Evolutionary conservation across 306 rosid species (phyloP).

Genomic region (Chamaecrista fasciculata): DNA sequence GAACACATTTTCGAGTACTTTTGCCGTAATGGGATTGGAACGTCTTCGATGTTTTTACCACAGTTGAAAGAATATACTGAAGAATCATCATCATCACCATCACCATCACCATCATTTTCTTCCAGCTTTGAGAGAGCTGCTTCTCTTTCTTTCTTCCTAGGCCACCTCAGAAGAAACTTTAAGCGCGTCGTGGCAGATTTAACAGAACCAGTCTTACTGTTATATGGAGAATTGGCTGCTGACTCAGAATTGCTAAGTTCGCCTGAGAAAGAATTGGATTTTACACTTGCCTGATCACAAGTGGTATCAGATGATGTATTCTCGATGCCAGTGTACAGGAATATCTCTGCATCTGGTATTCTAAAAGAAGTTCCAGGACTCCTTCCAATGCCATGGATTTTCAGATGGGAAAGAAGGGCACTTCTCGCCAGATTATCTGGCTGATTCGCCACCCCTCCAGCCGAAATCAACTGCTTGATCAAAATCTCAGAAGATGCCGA

Average conservation of each 20-base stretch:
- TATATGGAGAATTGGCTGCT: constrained; percentile 37
- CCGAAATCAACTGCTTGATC: constrained; percentile 62
- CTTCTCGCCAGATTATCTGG: constrained; percentile 44
- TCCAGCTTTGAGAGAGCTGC: constrained; percentile 27
- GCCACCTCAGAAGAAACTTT: constrained; percentile 69
- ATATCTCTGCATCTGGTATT: constrained; percentile 90
- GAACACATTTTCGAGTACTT: constrained; percentile 49
- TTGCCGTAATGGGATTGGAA: constrained; percentile 63
- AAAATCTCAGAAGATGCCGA: constrained; percentile 72
- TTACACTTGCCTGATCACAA: constrained; percentile 41
- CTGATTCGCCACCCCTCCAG: constrained; percentile 63
- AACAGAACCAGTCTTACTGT: constrained; percentile 45
- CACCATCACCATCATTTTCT: constrained; percentile 32
- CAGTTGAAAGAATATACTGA: constrained; percentile 40
- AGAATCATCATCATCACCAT: constrained; percentile 30
- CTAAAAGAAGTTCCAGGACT: constrained; percentile 90
- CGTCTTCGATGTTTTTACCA: constrained; percentile 39
- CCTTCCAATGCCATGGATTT: constrained; percentile 54
- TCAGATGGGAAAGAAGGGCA: constrained; percentile 60
- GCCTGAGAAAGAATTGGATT: constrained; percentile 41
- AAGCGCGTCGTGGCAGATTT: constrained; percentile 46
- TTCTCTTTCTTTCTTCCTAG: constrained; percentile 51
- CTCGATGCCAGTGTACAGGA: constrained; percentile 71
- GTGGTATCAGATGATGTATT: constrained; percentile 52
- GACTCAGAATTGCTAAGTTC: constrained; percentile 45